A percentile compares a stretch with the other conserved stretches of the same genome.
phyloP scores from a whole-genome alignment of 177 flowering plant genomes.

The Vitis hybrid region DNA sequence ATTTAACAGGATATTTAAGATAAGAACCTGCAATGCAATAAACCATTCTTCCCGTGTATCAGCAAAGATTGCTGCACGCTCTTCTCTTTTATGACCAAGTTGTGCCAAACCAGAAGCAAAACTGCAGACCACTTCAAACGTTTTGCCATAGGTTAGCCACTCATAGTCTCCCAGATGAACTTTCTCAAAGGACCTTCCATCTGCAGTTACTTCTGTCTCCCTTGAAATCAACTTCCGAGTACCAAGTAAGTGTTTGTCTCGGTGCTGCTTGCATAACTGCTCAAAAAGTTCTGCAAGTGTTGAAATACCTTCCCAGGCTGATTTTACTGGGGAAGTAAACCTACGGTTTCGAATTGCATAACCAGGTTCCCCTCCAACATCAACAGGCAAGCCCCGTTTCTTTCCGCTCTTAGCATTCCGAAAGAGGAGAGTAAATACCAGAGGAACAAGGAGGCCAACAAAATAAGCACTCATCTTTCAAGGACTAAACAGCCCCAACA shows the following conservation, averaged over 20 bases:
- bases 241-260: slow-evolving; percentile 56
- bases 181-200: slow-evolving; percentile 88
- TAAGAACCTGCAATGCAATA: slow-evolving; percentile 83
- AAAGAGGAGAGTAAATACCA: slow-evolving; percentile 51
- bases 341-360: slow-evolving; percentile 63
- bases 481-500: slow-evolving; percentile 9
- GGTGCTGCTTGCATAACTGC: slow-evolving; percentile 55
- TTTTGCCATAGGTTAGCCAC: slow-evolving; percentile 74
- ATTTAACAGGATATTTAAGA: neutral
- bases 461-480: slow-evolving; percentile 60
- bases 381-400: slow-evolving; percentile 70
- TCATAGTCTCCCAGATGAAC: slow-evolving; percentile 88
- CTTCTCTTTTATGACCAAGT: slow-evolving; percentile 71
- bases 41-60: slow-evolving; percentile 95
- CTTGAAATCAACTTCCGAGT: slow-evolving; percentile 64
- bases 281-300: slow-evolving; percentile 92
- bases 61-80: slow-evolving; percentile 92
- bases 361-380: slow-evolving; percentile 95
- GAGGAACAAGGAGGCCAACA: slow-evolving; percentile 70
- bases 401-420: slow-evolving; percentile 53
- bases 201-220: slow-evolving; percentile 52
- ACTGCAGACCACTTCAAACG: slow-evolving; percentile 62
- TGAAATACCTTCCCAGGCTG: slow-evolving; percentile 76
- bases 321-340: slow-evolving; percentile 49
- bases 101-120: slow-evolving; percentile 84